These are phyloP conservation scores for Eragrostis curvula DNA, from an alignment of 176 grass and related monocot species.

Conservation along the genomic window DNA sequence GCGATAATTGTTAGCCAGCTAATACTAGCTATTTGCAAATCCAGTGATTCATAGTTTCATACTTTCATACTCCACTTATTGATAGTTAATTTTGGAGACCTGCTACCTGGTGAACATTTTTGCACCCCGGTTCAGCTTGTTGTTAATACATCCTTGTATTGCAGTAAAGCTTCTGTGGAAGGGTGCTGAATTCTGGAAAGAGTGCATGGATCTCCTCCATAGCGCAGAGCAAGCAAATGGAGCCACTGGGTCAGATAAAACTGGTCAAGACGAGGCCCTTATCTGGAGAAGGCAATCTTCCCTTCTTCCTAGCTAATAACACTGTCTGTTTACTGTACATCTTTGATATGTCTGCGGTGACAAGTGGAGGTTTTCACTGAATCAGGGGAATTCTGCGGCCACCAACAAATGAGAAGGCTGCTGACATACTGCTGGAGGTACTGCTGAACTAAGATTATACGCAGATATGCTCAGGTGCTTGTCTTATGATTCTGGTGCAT, in stretches of 20 bases:
- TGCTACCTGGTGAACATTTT: background rate
- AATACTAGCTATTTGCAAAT: no score
- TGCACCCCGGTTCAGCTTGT: background rate
- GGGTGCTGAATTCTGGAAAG: conserved; percentile 92
- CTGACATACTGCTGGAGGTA: conserved; percentile 84
- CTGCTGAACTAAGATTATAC: conserved; percentile 39
- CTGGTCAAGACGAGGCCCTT: conserved; percentile 34
- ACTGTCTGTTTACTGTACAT: background rate
- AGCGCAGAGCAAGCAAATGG: conserved; percentile 56
- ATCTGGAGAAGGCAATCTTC: conserved; percentile 86
- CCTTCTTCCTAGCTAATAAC: conserved; percentile 6
- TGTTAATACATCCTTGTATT: conserved; percentile 18
- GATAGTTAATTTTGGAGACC: background rate
- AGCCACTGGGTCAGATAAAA: conserved; percentile 20
- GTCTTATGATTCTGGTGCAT: conserved; percentile 36
- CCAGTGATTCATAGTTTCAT: background rate
- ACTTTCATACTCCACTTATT: background rate
- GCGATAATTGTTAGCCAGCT: no score
- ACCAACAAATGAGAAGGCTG: conserved; percentile 72
- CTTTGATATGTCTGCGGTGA: background rate
- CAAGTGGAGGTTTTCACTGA: background rate
- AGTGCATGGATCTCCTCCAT: conserved; percentile 63
- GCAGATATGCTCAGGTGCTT: conserved; percentile 40
- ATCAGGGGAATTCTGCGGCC: conserved; percentile 82
- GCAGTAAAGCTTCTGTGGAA: conserved; percentile 90